Evolutionary conservation across 2,329 filamentous ascomycete species (phyloP).

Genomic region (Coniella lustricola): DNA sequence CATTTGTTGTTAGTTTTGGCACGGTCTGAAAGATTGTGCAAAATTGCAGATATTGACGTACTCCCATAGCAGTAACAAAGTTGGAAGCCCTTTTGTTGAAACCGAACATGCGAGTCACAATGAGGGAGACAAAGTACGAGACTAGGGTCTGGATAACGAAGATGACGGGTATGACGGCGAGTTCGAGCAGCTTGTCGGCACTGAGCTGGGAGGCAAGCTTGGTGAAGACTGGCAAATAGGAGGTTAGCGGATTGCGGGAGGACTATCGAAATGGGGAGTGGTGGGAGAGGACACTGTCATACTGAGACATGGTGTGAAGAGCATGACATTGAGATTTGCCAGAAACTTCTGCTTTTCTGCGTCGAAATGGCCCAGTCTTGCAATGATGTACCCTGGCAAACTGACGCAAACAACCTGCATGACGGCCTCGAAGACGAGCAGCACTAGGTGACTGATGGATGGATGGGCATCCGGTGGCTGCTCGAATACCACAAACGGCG

Average conservation of each 20-base stretch:
- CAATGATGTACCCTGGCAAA: conserved; percentile 88
- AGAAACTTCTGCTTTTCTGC: conserved; percentile 94
- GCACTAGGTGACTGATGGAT: conserved; percentile 59
- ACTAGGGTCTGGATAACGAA: conserved; percentile 82
- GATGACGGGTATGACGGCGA: conserved; percentile 92
- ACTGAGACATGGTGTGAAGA: conserved; percentile 97
- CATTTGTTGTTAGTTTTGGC: conserved; percentile 10
- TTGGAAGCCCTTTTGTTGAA: conserved; percentile 83
- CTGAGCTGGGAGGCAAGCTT: conserved; percentile 94
- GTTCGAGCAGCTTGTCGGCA: conserved; percentile 79
- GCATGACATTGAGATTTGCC: conserved; percentile 89
- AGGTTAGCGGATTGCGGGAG: conserved; percentile 16
- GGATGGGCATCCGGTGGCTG: conserved; percentile 50
- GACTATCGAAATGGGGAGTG: not conserved
- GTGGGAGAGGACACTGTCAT: not conserved
- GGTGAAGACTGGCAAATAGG: conserved; percentile 65
- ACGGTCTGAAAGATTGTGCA: not conserved
- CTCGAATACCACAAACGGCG: conserved; percentile 33
- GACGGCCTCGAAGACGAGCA: conserved; percentile 91
- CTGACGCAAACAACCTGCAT: conserved; percentile 93
- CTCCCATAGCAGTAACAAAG: conserved; percentile 93
- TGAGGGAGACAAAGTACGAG: conserved; percentile 69
- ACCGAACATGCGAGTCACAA: conserved; percentile 66
- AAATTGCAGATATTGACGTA: conserved; percentile 16
- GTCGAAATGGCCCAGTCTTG: conserved; percentile 85